These are phyloP conservation scores for Clarireedia monteithiana DNA, from an alignment of 2,329 filamentous ascomycete species.

Conservation along the genomic window DNA sequence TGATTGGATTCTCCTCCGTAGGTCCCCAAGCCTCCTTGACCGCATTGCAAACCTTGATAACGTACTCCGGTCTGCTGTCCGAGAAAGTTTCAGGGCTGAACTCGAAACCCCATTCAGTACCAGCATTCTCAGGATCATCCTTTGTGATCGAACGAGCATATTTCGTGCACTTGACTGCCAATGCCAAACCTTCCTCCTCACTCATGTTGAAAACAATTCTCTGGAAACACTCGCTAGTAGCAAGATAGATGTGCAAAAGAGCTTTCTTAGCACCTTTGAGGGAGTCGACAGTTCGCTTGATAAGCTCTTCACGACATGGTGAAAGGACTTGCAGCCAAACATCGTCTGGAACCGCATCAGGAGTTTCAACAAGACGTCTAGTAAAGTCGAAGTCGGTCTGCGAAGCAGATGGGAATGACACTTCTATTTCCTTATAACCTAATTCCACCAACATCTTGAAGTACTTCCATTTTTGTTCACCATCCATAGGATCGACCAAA, in stretches of 20 bases:
- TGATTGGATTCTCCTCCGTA: constrained; percentile 69
- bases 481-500: constrained; percentile 89
- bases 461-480: constrained; percentile 89
- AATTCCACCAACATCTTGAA: constrained; percentile 90
- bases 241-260: constrained; percentile 91
- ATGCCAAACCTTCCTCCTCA: constrained; percentile 70
- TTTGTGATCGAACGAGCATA: constrained; percentile 88
- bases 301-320: constrained; percentile 86
- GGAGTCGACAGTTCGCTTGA: constrained; percentile 81
- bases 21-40: constrained; percentile 94
- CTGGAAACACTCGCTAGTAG: constrained; percentile 93
- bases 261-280: constrained; percentile 86
- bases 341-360: constrained; percentile 76
- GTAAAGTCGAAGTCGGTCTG: constrained; percentile 97
- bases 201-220: constrained; percentile 83
- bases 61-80: constrained; percentile 79
- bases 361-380: constrained; percentile 74
- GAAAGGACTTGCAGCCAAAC: constrained; percentile 89
- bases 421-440: constrained; percentile 96
- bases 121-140: constrained; percentile 50
- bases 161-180: constrained; percentile 80
- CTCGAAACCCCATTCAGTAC: constrained; percentile 68
- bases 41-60: constrained; percentile 76
- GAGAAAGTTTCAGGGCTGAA: constrained; percentile 88
- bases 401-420: constrained; percentile 90